A percentile compares a stretch with the other conserved stretches of the same genome.
These are phyloP conservation scores for Scedosporium apiospermum DNA, from an alignment of 2,329 filamentous ascomycete genomes.

Conservation along the genomic window DNA sequence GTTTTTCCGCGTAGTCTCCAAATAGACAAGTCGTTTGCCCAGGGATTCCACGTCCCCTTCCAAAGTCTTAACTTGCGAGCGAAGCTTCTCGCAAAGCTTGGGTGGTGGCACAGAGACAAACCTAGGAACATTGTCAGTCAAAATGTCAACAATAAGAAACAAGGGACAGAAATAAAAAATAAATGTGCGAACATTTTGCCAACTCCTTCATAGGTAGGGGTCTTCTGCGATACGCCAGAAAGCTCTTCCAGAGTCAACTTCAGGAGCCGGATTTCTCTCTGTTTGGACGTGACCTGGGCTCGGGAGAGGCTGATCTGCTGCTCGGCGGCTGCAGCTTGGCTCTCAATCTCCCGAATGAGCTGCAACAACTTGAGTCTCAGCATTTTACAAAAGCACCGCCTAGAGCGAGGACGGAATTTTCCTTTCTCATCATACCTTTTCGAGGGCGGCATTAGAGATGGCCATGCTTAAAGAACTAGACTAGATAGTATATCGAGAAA, in stretches of 20 bases:
- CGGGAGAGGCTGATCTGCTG: constrained; percentile 85
- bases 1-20: constrained; percentile 93
- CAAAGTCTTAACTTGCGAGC: constrained; percentile 62
- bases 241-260: constrained; percentile 82
- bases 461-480: constrained; percentile 53
- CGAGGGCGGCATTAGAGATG: constrained; percentile 84
- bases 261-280: constrained; percentile 79
- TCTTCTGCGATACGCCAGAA: constrained; percentile 61
- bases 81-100: constrained; percentile 66
- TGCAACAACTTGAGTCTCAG: constrained; percentile 24
- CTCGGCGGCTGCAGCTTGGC: constrained; percentile 76
- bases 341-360: constrained; percentile 90
- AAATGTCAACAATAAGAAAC: too few relatives aligned
- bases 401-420: not conserved
- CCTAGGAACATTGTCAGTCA: constrained; percentile 41
- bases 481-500: not conserved
- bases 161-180: not conserved
- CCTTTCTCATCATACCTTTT: constrained; percentile 56
- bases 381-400: not conserved
- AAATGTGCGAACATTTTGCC: constrained; percentile 74
- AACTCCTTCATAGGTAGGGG: constrained; percentile 85
- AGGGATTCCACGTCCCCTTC: constrained; percentile 72
- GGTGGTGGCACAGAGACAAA: constrained; percentile 72
- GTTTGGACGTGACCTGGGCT: constrained; percentile 74
- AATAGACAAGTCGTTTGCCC: constrained; percentile 81